Conservation (phyloP, 305 asterid genomes). For the Rubia peregrina region DNA sequence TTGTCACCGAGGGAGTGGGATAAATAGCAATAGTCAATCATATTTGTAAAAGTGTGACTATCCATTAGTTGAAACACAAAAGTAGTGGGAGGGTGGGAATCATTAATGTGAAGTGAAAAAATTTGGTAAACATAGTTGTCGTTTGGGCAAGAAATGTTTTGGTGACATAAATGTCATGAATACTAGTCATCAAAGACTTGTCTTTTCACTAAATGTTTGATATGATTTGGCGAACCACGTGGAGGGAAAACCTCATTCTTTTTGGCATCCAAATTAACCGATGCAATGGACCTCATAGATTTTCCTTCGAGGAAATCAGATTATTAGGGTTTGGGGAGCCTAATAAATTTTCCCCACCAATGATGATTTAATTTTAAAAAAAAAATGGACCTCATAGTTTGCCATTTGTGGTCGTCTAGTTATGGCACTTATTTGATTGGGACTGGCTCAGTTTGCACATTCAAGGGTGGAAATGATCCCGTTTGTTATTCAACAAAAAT, state of each 20-base stretch:
- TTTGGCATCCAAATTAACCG: background rate
- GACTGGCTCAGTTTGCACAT: background rate
- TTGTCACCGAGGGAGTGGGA: background rate
- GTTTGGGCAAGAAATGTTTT: background rate
- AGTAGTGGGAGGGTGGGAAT: constrained; percentile 8
- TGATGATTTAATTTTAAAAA: no score
- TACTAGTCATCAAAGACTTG: constrained; percentile 1
- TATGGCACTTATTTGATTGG: background rate
- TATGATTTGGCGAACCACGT: constrained; percentile 13
- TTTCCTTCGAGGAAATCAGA: no score
- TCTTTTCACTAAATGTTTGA: constrained; percentile 14
- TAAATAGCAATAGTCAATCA: background rate
- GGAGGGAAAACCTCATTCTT: constrained; percentile 5
- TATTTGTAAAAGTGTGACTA: background rate
- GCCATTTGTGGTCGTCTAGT: background rate
- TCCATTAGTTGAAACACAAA: background rate
- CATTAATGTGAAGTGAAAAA: constrained; percentile 5
- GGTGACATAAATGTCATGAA: constrained; percentile 8
- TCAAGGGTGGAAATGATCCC: background rate
- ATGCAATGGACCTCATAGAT: constrained; percentile 4
- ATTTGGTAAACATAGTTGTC: constrained; percentile 15
- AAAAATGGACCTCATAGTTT: constrained; percentile 5
- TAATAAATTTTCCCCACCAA: no score
- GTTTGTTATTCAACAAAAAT: background rate
- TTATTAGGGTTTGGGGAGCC: no score